These are phyloP conservation scores for Yarrowia bubula DNA, from an alignment of 805 yeast genomes.

Conservation along the genomic window DNA sequence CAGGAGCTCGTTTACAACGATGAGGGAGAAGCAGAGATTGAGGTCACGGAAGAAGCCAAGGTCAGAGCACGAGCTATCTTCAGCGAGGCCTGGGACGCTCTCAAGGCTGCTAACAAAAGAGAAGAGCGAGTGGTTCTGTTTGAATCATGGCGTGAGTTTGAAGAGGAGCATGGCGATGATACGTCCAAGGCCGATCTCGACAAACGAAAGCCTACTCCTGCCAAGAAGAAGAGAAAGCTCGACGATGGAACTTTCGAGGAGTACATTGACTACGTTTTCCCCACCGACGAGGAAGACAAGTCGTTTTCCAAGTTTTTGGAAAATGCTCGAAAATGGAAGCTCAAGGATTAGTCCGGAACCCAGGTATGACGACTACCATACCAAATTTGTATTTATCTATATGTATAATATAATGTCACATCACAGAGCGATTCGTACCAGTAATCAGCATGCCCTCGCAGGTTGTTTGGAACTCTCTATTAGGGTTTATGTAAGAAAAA, in stretches of 20 bases:
- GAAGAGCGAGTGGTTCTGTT: slow-evolving; percentile 53
- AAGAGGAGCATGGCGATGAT: slow-evolving; percentile 55
- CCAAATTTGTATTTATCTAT: slow-evolving; percentile 9
- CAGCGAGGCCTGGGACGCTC: slow-evolving; percentile 50
- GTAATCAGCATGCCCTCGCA: too few species aligned
- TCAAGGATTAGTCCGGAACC: slow-evolving; percentile 28
- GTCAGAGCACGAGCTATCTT: slow-evolving; percentile 55
- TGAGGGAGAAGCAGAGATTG: slow-evolving; percentile 51
- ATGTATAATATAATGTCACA: slow-evolving; percentile 4
- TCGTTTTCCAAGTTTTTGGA: slow-evolving; percentile 43
- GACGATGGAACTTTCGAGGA: slow-evolving; percentile 54
- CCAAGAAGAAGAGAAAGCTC: slow-evolving; percentile 45
- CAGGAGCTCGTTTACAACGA: slow-evolving; percentile 47
- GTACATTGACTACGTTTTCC: slow-evolving; percentile 60
- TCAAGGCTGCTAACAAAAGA: slow-evolving; percentile 42
- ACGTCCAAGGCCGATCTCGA: slow-evolving; percentile 42
- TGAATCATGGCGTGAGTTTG: slow-evolving; percentile 66
- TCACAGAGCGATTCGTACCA: too few species aligned
- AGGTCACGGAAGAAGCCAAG: slow-evolving; percentile 51
- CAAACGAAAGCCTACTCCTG: slow-evolving; percentile 51
- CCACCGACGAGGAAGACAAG: slow-evolving; percentile 51
- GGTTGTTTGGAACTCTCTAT: too few species aligned
- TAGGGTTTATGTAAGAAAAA: background rate
- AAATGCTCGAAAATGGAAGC: slow-evolving; percentile 52
- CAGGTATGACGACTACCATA: background rate